These are phyloP conservation scores for Pseudogymnoascus sp. DNA, from an alignment of 2,329 filamentous ascomycete species.

Conservation along the genomic window DNA sequence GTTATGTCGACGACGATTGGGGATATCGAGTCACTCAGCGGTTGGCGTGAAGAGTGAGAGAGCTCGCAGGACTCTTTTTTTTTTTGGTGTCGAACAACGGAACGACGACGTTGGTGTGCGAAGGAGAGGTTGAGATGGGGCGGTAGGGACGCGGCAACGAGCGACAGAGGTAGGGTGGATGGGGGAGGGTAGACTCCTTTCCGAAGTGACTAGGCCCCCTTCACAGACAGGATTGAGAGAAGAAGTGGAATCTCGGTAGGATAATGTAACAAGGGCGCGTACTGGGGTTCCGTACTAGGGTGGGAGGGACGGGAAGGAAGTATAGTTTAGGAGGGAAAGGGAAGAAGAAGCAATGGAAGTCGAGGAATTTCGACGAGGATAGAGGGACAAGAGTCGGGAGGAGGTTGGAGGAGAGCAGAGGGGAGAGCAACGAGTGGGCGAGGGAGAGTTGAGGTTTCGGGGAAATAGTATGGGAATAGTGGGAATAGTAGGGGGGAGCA, in stretches of 20 bases:
- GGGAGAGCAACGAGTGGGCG: neutral
- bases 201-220: neutral
- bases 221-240: neutral
- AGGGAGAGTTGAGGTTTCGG: neutral
- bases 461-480: neutral
- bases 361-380: neutral
- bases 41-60: neutral
- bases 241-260: neutral
- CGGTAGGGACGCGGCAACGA: neutral
- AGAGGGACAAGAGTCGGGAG: neutral
- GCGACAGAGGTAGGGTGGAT: neutral
- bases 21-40: neutral
- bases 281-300: neutral
- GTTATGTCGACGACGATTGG: neutral
- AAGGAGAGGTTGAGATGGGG: neutral
- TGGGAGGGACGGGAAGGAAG: neutral
- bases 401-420: neutral
- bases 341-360: neutral
- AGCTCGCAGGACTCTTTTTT: neutral
- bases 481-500: neutral
- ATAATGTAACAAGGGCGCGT: neutral
- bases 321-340: neutral
- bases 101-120: neutral
- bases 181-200: neutral
- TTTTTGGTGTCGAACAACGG: neutral